Evolutionary conservation across 1,284 basidiomycete genomes (phyloP).

Genomic region (Austroboletus olivaceoglutinosus): DNA sequence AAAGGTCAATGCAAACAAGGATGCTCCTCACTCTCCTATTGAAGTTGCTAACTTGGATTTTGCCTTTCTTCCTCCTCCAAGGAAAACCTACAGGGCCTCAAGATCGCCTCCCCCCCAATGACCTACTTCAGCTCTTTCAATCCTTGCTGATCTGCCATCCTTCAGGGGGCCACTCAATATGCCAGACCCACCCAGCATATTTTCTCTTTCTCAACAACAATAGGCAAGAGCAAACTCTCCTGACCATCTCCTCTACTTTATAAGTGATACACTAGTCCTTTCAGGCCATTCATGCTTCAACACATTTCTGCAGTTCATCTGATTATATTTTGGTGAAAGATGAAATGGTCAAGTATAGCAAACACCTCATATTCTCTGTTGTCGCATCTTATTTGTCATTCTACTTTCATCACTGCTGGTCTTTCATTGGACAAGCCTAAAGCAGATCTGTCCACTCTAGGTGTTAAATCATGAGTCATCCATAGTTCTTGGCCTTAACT

Average conservation of each 20-base stretch:
- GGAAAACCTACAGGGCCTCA: constrained; percentile 39
- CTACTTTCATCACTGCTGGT: constrained; percentile 71
- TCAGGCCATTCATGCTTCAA: not conserved
- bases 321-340: constrained; percentile 71
- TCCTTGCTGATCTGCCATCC: constrained; percentile 1
- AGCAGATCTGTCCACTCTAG: constrained; percentile 64
- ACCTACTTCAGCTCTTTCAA: constrained; percentile 30
- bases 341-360: constrained; percentile 61
- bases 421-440: constrained; percentile 57
- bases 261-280: constrained; percentile 38
- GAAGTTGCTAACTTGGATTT: constrained; percentile 23
- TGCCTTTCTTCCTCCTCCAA: constrained; percentile 48
- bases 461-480: constrained; percentile 60
- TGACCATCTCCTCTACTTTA: constrained; percentile 61
- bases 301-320: constrained; percentile 47
- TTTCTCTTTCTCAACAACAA: constrained; percentile 29
- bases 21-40: constrained; percentile 27
- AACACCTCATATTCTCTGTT: constrained; percentile 66
- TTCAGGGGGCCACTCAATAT: constrained; percentile 2
- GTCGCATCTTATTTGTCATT: constrained; percentile 64
- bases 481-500: constrained; percentile 39
- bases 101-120: constrained; percentile 17
- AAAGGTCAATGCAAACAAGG: constrained; percentile 36
- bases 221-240: constrained; percentile 43
- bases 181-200: constrained; percentile 22